Evolutionary conservation across 2,329 filamentous ascomycete species (phyloP), one percentile per base, ranked within the genome.

Genomic region (Blumeriella jaapii): DNA sequence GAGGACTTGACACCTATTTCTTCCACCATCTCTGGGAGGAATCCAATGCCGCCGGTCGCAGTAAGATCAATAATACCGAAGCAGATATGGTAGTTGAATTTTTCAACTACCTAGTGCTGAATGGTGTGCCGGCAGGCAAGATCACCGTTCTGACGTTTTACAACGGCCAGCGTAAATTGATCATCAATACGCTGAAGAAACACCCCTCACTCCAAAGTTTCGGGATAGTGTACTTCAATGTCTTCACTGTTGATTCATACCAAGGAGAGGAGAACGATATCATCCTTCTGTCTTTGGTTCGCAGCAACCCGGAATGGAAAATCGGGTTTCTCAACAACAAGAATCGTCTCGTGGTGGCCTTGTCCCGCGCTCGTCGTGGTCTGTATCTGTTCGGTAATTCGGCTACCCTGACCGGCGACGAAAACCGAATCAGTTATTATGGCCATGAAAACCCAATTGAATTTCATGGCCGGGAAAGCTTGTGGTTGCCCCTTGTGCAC

Each of bases 181-280:
- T 94, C 2, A 49, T 75, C 0, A 63, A 61, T 13, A 43, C 60
- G 4, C 43, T 69, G 29, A 61, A 53, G 41, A 51, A 49, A 6
- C 57, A 65, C 39, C 51, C 53, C 1, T 61, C 65, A 32, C 59
- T 75, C 28, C 6, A 27, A 20, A 14, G 8, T 2, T 30, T 36
- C 2, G n/a, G n/a, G n/a, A n/a, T n/a, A n/a, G 30, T 30, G 1
- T 46, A 47, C 16, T 57, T 57, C 47, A 78, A 78, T 2, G 78
- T 93, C 1, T 71, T 74, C 20, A 94, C 86, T 0, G 82, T 95
- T 0, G 87, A 94, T 51, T 83, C 81, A 0, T 94, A 89, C 51
- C 86, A 94, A 55, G 86, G 86, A 9, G 85, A 94, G 49, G 85
- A 94, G 54, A 94, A 93, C 42, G 81, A 87, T 15, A 65, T 94